Percentiles rank a stretch among this genome's conserved stretches.
Conservation (phyloP, 371 early-diverging fungal genomes). For the Vavraia culicis region DNA sequence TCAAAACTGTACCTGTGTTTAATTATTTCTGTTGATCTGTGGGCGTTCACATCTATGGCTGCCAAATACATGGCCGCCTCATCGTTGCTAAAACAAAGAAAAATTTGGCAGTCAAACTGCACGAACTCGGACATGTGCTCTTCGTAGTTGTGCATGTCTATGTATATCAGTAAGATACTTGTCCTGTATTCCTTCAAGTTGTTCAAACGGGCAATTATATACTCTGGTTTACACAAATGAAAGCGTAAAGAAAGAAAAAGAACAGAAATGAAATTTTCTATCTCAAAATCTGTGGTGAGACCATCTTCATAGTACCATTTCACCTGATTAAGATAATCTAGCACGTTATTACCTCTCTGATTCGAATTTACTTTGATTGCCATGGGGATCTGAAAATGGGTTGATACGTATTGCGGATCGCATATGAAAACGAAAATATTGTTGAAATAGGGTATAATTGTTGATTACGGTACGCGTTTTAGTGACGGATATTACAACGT, state of each 20-base stretch:
- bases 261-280: conserved; percentile 19
- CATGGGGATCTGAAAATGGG: neutral
- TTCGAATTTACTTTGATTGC: conserved; percentile 31
- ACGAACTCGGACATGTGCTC: conserved; percentile 18
- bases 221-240: conserved; percentile 36
- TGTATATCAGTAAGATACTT: conserved; percentile 22
- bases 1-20: too few relatives aligned
- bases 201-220: conserved; percentile 31
- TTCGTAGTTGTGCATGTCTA: conserved; percentile 26
- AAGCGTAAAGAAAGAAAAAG: conserved; percentile 36
- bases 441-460: too few relatives aligned
- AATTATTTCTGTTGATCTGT: conserved; percentile 9
- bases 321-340: conserved; percentile 21
- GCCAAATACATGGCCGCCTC: conserved; percentile 32
- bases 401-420: too few relatives aligned
- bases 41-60: conserved; percentile 20
- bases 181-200: conserved; percentile 26
- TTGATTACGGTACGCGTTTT: too few relatives aligned
- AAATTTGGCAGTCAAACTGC: neutral
- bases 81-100: conserved; percentile 25
- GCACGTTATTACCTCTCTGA: conserved; percentile 30
- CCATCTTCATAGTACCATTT: conserved; percentile 23
- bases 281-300: conserved; percentile 30
- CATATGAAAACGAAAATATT: too few relatives aligned
- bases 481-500: too few relatives aligned